Evolutionary conservation across 2,329 filamentous ascomycete genomes (phyloP).

Genomic region (Mycocentrospora acerina): DNA sequence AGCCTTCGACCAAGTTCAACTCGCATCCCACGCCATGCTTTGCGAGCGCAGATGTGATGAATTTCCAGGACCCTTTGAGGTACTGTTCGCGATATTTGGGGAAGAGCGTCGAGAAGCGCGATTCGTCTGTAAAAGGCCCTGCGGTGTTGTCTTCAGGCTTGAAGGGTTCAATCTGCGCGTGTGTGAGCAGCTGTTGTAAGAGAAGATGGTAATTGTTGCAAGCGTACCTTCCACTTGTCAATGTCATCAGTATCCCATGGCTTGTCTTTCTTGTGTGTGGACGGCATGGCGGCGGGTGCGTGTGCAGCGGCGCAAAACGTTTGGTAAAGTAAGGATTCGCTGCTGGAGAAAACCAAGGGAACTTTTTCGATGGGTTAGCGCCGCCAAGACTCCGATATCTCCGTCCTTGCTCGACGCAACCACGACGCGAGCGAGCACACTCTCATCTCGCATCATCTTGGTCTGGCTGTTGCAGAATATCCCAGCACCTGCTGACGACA

Average conservation of each 20-base stretch:
- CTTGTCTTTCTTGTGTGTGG: conserved; percentile 76
- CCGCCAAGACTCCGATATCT: no score
- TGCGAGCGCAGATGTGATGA: conserved; percentile 83
- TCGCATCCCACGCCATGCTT: conserved; percentile 87
- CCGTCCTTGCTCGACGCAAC: no score
- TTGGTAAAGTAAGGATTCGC: neutral
- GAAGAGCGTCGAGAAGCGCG: conserved; percentile 81
- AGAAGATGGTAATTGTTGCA: neutral
- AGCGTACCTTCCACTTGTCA: conserved; percentile 83
- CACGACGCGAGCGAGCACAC: no score
- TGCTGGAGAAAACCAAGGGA: neutral
- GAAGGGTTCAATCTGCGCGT: conserved; percentile 71
- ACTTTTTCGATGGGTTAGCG: no score
- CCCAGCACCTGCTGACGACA: no score
- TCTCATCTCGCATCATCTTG: no score
- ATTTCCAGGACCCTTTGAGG: conserved; percentile 87
- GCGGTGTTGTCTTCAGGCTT: conserved; percentile 80
- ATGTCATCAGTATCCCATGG: conserved; percentile 91
- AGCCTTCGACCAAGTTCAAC: conserved; percentile 91
- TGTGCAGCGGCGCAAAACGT: neutral
- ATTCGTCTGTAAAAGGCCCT: conserved; percentile 90
- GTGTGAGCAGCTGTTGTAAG: no score
- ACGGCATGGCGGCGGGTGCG: conserved; percentile 65
- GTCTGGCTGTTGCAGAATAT: no score
- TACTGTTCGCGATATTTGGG: conserved; percentile 97